Evolutionary conservation across 495 filamentous ascomycete species (phyloP).

Genomic region (Daldinia decipiens): DNA sequence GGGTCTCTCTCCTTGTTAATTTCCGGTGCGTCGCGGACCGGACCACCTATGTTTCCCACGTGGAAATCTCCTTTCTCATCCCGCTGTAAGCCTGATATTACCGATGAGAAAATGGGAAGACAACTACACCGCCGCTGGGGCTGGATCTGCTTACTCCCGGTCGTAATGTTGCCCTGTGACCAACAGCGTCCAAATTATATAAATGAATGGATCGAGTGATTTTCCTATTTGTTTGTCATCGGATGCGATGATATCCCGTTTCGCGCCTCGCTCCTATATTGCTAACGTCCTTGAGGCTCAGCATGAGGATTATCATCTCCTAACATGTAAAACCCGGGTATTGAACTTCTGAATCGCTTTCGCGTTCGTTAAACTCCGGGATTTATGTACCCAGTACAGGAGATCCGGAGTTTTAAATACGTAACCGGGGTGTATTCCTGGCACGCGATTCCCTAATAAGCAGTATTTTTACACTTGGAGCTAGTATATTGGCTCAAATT

Average conservation of each 20-base stretch:
- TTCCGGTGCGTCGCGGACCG: not conserved
- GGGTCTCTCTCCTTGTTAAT: not conserved
- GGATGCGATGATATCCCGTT: not conserved
- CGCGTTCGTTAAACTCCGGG: not conserved
- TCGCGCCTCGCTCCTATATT: not conserved
- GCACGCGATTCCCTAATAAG: slow-evolving; percentile 15
- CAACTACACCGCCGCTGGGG: slow-evolving; percentile 2
- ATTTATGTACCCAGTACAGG: not conserved
- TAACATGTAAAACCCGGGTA: not conserved
- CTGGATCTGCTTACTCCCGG: not conserved
- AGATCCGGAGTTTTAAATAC: slow-evolving; percentile 32
- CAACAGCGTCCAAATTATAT: not conserved
- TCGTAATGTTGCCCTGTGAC: not conserved
- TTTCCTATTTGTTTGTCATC: not conserved
- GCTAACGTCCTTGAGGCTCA: not conserved
- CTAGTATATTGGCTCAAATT: slow-evolving; percentile 9
- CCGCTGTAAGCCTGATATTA: not conserved
- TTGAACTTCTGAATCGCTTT: not conserved
- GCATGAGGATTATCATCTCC: not conserved
- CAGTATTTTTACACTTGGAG: not conserved
- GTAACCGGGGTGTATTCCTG: slow-evolving; percentile 8
- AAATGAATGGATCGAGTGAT: not conserved
- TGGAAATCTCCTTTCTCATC: not conserved
- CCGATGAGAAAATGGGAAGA: not conserved
- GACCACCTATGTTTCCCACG: not conserved